Evolutionary conservation across 768 basidiomycete genomes (phyloP).

Genomic region (Neoboletus subvelutipes): DNA sequence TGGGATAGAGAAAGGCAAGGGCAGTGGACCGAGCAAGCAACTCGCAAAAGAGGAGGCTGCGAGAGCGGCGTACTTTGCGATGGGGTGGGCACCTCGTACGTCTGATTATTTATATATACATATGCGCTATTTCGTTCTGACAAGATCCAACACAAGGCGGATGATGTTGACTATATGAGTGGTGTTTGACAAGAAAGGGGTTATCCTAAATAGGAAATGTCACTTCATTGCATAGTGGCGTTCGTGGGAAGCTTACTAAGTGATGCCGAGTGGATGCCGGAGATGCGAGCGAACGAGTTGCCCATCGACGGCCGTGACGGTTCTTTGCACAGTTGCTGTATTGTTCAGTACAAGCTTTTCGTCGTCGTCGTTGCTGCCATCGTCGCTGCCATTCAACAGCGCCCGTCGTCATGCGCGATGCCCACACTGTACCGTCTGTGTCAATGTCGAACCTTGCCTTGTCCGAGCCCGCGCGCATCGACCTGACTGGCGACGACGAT

Average conservation of each 20-base stretch:
- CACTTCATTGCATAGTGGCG: constrained; percentile 2
- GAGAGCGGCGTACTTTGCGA: constrained; percentile 63
- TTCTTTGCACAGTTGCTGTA: constrained; percentile 18
- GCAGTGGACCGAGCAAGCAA: constrained; percentile 68
- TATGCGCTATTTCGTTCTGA: constrained; percentile 1
- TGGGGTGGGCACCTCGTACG: constrained; percentile 67
- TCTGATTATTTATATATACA: constrained; percentile 1
- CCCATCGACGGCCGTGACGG: constrained; percentile 13
- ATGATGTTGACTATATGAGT: constrained; percentile 2
- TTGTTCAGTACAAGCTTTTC: background rate
- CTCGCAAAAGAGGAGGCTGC: constrained; percentile 78
- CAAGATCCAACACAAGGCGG: constrained; percentile 12
- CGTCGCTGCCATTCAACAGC: constrained; percentile 1
- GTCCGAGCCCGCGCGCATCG: constrained; percentile 56
- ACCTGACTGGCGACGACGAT: constrained; percentile 72
- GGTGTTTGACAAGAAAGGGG: constrained; percentile 1
- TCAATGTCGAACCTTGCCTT: constrained; percentile 37
- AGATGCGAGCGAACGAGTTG: constrained; percentile 22
- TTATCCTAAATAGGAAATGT: constrained; percentile 21
- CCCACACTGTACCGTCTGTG: constrained; percentile 29
- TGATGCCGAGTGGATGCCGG: constrained; percentile 28
- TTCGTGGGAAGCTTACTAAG: constrained; percentile 28
- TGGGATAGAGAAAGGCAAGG: constrained; percentile 64
- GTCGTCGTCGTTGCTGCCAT: background rate
- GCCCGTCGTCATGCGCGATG: constrained; percentile 28